phyloP scores from a whole-genome alignment of 768 basidiomycete species.

The Infundibulicybe gibba region DNA sequence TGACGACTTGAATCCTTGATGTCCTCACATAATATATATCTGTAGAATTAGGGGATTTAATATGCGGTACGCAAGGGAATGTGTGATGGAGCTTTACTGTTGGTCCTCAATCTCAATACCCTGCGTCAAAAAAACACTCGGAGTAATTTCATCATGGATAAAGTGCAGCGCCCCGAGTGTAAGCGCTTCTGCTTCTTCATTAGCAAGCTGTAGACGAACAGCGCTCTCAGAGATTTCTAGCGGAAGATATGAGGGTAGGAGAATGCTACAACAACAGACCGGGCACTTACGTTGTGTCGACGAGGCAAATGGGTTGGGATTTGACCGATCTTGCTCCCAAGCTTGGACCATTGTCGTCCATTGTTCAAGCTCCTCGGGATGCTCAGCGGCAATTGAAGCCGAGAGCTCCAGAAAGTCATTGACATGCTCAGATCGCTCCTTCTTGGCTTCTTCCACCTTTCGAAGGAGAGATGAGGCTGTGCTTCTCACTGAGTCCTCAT shows the following conservation, averaged over 20 bases:
- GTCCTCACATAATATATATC: too few species aligned
- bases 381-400: background rate
- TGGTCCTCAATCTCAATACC: background rate
- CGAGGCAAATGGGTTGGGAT: background rate
- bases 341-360: background rate
- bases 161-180: background rate
- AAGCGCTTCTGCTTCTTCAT: background rate
- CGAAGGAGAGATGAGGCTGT: background rate
- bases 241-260: too few species aligned
- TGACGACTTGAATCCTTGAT: too few species aligned
- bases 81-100: background rate
- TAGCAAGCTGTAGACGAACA: background rate
- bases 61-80: background rate
- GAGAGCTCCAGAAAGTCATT: background rate
- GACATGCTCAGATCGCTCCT: background rate
- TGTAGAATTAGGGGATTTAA: too few species aligned
- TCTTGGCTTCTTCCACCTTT: background rate
- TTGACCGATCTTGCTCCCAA: background rate
- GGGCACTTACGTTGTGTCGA: background rate
- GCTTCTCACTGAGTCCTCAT: background rate
- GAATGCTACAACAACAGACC: too few species aligned
- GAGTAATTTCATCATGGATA: background rate
- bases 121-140: background rate
- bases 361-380: background rate
- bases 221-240: background rate